Conservation (phyloP, 352 stramenopile species). For the Proteromonas lacertae region DNA sequence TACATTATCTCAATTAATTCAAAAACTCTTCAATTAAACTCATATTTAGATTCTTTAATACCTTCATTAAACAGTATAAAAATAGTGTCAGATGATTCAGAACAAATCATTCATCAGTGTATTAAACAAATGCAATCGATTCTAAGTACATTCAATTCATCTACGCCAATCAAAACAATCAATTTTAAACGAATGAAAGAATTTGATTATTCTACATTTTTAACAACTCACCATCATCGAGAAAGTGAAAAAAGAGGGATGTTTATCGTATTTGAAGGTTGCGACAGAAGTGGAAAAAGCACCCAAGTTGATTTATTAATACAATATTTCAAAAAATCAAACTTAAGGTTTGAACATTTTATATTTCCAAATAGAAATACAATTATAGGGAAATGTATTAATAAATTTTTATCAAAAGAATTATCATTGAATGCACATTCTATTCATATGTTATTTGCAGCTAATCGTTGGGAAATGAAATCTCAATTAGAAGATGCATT, state of each 20-base stretch:
- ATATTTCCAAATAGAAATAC: conserved; percentile 28
- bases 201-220: too few species aligned
- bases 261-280: conserved; percentile 93
- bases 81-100: too few species aligned
- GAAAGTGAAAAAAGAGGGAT: conserved; percentile 28
- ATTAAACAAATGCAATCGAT: too few species aligned
- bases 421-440: conserved; percentile 65
- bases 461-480: conserved; percentile 78
- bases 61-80: too few species aligned
- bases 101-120: too few species aligned
- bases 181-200: too few species aligned
- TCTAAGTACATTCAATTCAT: too few species aligned
- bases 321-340: conserved; percentile 8
- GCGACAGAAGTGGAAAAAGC: conserved; percentile 94
- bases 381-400: conserved; percentile 73
- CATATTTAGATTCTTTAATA: too few species aligned
- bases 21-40: too few species aligned
- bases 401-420: conserved; percentile 62
- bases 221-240: too few species aligned
- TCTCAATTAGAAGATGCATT: conserved; percentile 1
- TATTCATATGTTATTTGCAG: conserved; percentile 93
- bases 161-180: too few species aligned
- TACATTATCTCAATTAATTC: too few species aligned
- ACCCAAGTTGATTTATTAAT: conserved; percentile 73
- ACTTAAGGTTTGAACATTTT: neutral